Percentiles rank a stretch among this genome's conserved stretches.
Conservation (phyloP, 2,329 filamentous ascomycete species). For the Cryphonectria carpinicola region DNA sequence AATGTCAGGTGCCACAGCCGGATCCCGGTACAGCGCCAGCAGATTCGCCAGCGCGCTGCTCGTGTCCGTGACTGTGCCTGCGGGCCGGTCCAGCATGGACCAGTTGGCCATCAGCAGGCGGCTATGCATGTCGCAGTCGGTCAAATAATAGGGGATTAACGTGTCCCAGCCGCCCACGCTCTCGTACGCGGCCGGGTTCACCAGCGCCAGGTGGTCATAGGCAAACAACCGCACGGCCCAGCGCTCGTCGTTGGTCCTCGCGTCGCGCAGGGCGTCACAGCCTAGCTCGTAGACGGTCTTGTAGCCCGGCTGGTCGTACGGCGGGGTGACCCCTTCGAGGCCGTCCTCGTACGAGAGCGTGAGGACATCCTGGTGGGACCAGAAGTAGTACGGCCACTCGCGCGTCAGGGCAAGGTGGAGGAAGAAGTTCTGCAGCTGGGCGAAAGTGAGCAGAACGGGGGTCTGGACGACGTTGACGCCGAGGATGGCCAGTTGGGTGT, state of each 20-base stretch:
- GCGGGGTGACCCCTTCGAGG: slow-evolving; percentile 38
- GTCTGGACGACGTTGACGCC: slow-evolving; percentile 52
- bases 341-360: slow-evolving; percentile 49
- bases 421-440: slow-evolving; percentile 60
- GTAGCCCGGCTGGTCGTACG: slow-evolving; percentile 43
- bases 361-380: slow-evolving; percentile 57
- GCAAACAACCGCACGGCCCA: slow-evolving; percentile 62
- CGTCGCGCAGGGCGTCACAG: slow-evolving; percentile 41
- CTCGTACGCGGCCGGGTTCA: slow-evolving; percentile 57
- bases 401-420: slow-evolving; percentile 47
- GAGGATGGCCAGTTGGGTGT: slow-evolving; percentile 52
- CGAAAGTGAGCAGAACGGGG: slow-evolving; percentile 54
- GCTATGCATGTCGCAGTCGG: slow-evolving; percentile 60
- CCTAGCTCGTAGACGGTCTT: slow-evolving; percentile 47
- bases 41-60: slow-evolving; percentile 51
- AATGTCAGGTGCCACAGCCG: slow-evolving; percentile 41
- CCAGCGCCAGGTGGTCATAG: slow-evolving; percentile 61
- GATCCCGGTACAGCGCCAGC: slow-evolving; percentile 49
- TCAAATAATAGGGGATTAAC: slow-evolving; percentile 61
- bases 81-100: slow-evolving; percentile 43
- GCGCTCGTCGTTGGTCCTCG: slow-evolving; percentile 38
- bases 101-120: slow-evolving; percentile 52
- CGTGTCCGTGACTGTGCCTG: slow-evolving; percentile 51
- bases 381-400: slow-evolving; percentile 56
- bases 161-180: slow-evolving; percentile 61